Conservation (phyloP, 1,284 basidiomycete genomes). For the Tilletia setariae region DNA sequence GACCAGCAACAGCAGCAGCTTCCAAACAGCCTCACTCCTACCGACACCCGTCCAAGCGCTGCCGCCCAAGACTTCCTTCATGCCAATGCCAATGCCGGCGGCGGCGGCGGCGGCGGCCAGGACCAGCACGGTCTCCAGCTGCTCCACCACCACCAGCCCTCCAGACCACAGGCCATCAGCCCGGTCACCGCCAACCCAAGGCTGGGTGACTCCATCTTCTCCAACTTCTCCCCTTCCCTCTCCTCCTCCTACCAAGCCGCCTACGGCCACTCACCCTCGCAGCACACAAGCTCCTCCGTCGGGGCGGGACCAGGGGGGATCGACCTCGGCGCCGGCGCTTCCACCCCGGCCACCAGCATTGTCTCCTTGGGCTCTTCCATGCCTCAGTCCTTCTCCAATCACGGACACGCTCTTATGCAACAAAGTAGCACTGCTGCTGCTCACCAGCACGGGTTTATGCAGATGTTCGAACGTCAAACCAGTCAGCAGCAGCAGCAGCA, state of each 20-base stretch:
- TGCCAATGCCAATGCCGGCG: too few relatives aligned
- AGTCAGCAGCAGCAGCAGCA: not conserved
- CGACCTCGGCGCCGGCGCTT: not conserved
- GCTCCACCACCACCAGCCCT: not conserved
- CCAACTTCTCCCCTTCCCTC: not conserved
- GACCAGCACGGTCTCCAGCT: not conserved
- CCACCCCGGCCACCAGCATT: constrained; percentile 4
- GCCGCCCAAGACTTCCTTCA: not conserved
- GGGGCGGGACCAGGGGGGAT: not conserved
- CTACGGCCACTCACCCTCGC: not conserved
- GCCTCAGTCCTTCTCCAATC: constrained; percentile 3
- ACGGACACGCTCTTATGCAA: not conserved
- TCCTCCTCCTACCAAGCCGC: not conserved
- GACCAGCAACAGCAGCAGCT: not conserved
- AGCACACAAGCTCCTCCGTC: not conserved
- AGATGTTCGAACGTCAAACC: not conserved
- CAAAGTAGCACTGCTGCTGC: not conserved
- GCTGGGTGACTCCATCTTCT: constrained; percentile 1
- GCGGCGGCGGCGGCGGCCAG: too few relatives aligned
- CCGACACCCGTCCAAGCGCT: not conserved
- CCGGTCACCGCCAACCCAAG: not conserved
- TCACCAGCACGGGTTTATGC: not conserved
- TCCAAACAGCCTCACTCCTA: not conserved
- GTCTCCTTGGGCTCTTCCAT: not conserved
- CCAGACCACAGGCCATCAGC: not conserved